Evolutionary conservation across 2,329 filamentous ascomycete species (phyloP).

Genomic region (Verticillium klebahnii): DNA sequence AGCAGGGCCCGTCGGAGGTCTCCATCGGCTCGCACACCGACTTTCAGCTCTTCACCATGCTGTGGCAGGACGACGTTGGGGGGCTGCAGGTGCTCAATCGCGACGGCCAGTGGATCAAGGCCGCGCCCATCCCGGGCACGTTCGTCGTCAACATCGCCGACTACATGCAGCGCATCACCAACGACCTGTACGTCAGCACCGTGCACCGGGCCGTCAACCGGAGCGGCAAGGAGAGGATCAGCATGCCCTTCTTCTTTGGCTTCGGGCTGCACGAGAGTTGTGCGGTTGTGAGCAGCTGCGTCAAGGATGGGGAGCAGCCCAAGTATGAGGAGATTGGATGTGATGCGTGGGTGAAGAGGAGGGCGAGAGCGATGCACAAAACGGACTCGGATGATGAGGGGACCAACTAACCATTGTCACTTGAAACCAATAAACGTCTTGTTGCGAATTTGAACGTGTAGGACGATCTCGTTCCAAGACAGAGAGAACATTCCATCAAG

Average conservation of each 20-base stretch:
- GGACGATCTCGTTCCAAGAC: too few species aligned
- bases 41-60: conserved; percentile 45
- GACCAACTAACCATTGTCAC: background rate
- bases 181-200: conserved; percentile 42
- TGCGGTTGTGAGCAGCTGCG: conserved; percentile 31
- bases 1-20: conserved; percentile 23
- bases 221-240: conserved; percentile 32
- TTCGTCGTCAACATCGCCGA: conserved; percentile 50
- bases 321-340: conserved; percentile 35
- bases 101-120: conserved; percentile 34
- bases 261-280: conserved; percentile 35
- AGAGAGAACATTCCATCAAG: too few species aligned
- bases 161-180: conserved; percentile 45
- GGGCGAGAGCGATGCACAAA: conserved; percentile 28
- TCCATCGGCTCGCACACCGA: conserved; percentile 47
- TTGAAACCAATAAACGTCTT: too few species aligned
- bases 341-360: conserved; percentile 30
- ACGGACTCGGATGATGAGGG: conserved; percentile 8
- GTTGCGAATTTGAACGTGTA: too few species aligned
- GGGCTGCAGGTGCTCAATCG: conserved; percentile 38
- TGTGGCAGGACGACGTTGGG: conserved; percentile 36
- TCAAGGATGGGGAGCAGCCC: conserved; percentile 24
- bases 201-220: conserved; percentile 43
- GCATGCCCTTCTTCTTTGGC: conserved; percentile 43
- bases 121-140: conserved; percentile 32